Conservation (phyloP, 345 rosid genomes). For the Litchi chinensis region DNA sequence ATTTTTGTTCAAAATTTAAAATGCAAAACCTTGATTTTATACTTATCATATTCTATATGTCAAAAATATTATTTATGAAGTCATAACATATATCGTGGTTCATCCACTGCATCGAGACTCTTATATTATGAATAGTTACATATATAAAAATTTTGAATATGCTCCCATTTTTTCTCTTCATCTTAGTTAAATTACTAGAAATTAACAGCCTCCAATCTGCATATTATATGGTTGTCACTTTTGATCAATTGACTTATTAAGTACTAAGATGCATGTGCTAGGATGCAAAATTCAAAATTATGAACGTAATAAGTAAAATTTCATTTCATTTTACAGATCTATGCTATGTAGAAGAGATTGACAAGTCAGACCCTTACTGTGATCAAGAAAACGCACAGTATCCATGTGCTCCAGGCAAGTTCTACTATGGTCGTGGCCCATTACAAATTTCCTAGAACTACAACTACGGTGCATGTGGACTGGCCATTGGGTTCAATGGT, state of each 20-base stretch:
- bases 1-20: too few species aligned
- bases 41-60: not conserved
- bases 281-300: too few species aligned
- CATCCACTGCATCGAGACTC: not conserved
- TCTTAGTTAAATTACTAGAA: too few species aligned
- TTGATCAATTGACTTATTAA: too few species aligned
- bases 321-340: not conserved
- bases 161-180: too few species aligned
- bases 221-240: too few species aligned
- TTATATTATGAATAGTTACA: not conserved
- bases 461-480: constrained; percentile 14
- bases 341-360: not conserved
- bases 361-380: constrained; percentile 49
- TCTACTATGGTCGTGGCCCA: constrained; percentile 68
- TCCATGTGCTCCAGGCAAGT: constrained; percentile 60
- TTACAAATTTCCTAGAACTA: constrained; percentile 65
- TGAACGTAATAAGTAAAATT: not conserved
- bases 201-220: too few species aligned
- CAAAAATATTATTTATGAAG: not conserved
- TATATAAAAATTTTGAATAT: too few species aligned
- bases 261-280: too few species aligned
- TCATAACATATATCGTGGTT: not conserved
- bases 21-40: too few species aligned
- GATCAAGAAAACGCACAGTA: constrained; percentile 41
- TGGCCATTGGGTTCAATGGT: not conserved